Conservation (phyloP, 2,329 filamentous ascomycete genomes). For the Whalleya microplaca region DNA sequence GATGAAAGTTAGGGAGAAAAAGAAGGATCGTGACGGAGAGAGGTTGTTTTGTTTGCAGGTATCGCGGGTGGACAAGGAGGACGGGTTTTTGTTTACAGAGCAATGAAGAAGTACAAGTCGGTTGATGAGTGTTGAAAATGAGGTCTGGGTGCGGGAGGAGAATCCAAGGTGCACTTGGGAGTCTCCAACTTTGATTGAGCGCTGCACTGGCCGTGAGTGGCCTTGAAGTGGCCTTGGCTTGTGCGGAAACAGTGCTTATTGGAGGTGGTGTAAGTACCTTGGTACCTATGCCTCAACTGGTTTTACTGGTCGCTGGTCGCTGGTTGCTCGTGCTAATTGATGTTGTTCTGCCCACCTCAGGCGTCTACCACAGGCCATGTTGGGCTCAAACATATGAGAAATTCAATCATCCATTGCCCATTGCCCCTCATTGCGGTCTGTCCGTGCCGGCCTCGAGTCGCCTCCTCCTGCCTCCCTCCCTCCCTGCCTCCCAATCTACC, state of each 20-base stretch:
- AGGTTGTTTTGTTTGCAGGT: constrained; percentile 21
- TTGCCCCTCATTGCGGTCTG: constrained; percentile 28
- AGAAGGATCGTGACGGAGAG: constrained; percentile 5
- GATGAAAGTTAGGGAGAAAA: constrained; percentile 5
- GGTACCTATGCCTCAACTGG: not conserved
- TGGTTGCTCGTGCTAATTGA: not conserved
- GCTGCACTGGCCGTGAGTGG: constrained; percentile 10
- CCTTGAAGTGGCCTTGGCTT: constrained; percentile 14
- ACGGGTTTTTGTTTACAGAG: constrained; percentile 34
- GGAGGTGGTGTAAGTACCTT: constrained; percentile 13
- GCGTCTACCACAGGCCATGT: not conserved
- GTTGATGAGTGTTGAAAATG: constrained; percentile 36
- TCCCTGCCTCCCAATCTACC: constrained; percentile 2
- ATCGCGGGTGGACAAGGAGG: constrained; percentile 22
- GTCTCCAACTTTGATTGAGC: constrained; percentile 19
- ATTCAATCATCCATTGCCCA: not conserved
- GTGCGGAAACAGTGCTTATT: constrained; percentile 17
- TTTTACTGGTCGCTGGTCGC: too few species aligned
- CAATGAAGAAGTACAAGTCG: constrained; percentile 19
- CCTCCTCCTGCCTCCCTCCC: constrained; percentile 10
- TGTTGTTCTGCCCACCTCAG: not conserved
- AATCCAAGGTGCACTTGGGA: constrained; percentile 27
- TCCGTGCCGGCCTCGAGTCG: constrained; percentile 24
- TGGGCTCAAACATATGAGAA: not conserved
- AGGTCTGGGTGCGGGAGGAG: constrained; percentile 32